Evolutionary conservation across 768 basidiomycete genomes (phyloP).

Genomic region (Suillus placidus): DNA sequence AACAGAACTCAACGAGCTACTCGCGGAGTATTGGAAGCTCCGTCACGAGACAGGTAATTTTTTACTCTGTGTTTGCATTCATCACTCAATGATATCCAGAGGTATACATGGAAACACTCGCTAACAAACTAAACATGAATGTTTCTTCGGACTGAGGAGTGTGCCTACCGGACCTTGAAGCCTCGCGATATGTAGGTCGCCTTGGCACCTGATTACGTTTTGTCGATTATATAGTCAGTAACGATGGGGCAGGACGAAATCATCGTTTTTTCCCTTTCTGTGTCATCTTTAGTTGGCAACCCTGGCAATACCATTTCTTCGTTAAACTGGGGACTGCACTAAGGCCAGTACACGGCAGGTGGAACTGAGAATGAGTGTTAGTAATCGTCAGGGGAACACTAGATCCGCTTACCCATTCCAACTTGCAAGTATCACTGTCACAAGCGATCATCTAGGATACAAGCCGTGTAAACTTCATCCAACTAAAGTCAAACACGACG

Average conservation of each 20-base stretch:
- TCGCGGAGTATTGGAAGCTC: constrained; percentile 83
- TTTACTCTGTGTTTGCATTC: not conserved
- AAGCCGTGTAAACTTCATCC: constrained; percentile 13
- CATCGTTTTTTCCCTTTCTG: constrained; percentile 37
- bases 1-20: constrained; percentile 75
- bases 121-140: constrained; percentile 74
- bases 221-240: not conserved
- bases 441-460: constrained; percentile 80
- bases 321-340: constrained; percentile 56
- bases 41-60: constrained; percentile 71
- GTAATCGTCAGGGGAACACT: not conserved
- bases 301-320: constrained; percentile 71
- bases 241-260: not conserved
- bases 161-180: not conserved
- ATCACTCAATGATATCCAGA: constrained; percentile 44
- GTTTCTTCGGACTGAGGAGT: constrained; percentile 32
- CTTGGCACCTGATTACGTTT: not conserved
- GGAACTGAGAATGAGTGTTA: constrained; percentile 56
- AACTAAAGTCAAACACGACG: not conserved
- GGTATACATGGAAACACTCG: constrained; percentile 85
- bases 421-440: constrained; percentile 67
- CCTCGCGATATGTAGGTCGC: not conserved
- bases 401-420: constrained; percentile 75
- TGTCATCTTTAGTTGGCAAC: constrained; percentile 50
- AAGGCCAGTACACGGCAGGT: constrained; percentile 68